Conservation (phyloP, 441 rosid species). For the Hypseocharis bilobata region DNA sequence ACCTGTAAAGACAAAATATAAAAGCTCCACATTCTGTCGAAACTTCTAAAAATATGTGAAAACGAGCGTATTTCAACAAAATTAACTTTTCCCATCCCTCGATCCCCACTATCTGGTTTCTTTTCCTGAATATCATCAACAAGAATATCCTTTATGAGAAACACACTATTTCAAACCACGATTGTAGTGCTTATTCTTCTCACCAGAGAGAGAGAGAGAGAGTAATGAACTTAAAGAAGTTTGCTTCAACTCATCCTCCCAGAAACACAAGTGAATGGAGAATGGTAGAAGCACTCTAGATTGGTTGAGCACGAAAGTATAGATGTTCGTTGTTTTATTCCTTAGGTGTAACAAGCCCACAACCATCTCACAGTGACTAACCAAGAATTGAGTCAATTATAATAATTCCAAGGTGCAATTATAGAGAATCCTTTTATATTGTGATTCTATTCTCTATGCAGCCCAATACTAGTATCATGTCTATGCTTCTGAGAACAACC, state of each 20-base stretch:
- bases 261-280: too few relatives aligned
- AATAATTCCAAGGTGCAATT: not conserved
- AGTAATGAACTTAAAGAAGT: not conserved
- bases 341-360: too few relatives aligned
- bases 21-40: slow-evolving; percentile 98
- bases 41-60: slow-evolving; percentile 95
- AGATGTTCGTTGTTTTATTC: too few relatives aligned
- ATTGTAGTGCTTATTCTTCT: not conserved
- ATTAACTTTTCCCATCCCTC: slow-evolving; percentile 91
- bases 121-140: slow-evolving; percentile 42
- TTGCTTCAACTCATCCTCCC: not conserved
- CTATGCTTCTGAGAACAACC: not conserved
- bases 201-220: too few relatives aligned
- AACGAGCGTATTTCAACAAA: slow-evolving; percentile 95
- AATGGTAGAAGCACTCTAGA: too few relatives aligned
- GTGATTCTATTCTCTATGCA: not conserved
- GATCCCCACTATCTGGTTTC: slow-evolving; percentile 48
- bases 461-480: not conserved
- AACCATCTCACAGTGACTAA: not conserved
- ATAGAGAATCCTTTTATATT: not conserved
- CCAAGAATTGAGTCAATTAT: not conserved
- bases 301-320: too few relatives aligned
- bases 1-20: slow-evolving; percentile 86
- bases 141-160: not conserved
- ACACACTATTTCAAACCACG: not conserved